These are phyloP conservation scores for Wallacemonas rigidus DNA, from an alignment of 208 protist species.

Conservation along the genomic window DNA sequence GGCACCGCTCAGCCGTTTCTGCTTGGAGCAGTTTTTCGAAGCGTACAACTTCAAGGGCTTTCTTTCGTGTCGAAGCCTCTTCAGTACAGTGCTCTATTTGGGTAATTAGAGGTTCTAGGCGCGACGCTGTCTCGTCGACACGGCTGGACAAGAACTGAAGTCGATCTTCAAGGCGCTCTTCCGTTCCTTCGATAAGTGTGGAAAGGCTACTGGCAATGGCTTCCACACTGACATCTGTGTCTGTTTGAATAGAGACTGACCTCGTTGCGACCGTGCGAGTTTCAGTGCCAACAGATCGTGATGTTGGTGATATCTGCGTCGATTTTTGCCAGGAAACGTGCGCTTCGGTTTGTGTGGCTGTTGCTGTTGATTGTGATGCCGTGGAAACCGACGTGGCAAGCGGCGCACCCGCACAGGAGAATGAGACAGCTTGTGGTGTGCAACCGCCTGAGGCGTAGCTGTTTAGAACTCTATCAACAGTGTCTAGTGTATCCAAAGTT, in stretches of 20 bases:
- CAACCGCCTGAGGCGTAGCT: slow-evolving; percentile 5
- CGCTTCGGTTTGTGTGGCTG: background rate
- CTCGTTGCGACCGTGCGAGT: background rate
- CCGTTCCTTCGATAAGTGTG: background rate
- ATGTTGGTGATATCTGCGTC: background rate
- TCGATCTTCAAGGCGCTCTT: background rate
- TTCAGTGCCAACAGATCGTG: background rate
- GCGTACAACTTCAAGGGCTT: too few relatives aligned
- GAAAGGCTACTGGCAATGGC: too few relatives aligned
- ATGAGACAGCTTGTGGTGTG: background rate
- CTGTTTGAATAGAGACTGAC: background rate
- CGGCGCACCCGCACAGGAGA: background rate
- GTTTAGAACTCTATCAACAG: slow-evolving; percentile 28
- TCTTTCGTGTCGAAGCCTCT: too few relatives aligned
- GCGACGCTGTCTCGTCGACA: background rate
- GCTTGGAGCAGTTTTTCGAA: too few relatives aligned
- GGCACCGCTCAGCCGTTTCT: too few relatives aligned
- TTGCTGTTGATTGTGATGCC: background rate
- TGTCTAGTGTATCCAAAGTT: slow-evolving; percentile 24
- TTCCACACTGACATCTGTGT: background rate
- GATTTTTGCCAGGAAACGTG: background rate
- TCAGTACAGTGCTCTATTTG: too few relatives aligned
- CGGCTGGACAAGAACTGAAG: background rate
- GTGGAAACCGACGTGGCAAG: background rate
- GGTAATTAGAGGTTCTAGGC: too few relatives aligned